phyloP scores from a whole-genome alignment of 768 basidiomycete species.

The Epithele typhae region DNA sequence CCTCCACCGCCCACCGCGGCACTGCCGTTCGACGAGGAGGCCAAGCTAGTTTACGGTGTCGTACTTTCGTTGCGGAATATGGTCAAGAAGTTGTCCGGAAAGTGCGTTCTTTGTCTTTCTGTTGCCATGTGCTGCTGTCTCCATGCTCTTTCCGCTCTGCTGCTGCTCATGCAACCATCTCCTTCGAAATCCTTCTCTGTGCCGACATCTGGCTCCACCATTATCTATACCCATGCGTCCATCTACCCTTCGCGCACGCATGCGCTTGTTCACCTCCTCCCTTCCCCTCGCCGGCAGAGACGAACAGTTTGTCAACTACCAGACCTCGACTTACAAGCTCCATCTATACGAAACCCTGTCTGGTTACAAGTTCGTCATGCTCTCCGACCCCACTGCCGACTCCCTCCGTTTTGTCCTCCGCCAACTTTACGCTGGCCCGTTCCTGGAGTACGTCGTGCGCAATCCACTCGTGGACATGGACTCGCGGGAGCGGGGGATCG shows the following conservation, averaged over 20 bases:
- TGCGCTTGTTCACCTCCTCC: background rate
- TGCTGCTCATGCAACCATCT: no score
- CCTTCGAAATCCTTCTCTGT: no score
- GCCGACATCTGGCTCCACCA: no score
- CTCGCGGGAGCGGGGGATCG: conserved; percentile 78
- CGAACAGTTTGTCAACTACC: conserved; percentile 87
- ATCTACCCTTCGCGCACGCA: background rate
- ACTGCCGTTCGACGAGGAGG: conserved; percentile 94
- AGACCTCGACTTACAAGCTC: conserved; percentile 88
- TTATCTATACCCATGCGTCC: background rate
- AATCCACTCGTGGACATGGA: conserved; percentile 88
- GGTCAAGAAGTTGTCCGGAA: conserved; percentile 89
- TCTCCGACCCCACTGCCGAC: conserved; percentile 83
- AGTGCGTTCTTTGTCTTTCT: conserved; percentile 41
- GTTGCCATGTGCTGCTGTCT: background rate
- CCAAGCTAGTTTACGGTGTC: conserved; percentile 96
- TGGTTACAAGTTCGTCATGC: conserved; percentile 93
- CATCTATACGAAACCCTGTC: conserved; percentile 90
- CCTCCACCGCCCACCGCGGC: conserved; percentile 44
- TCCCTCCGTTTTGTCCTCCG: conserved; percentile 77
- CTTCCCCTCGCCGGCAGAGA: conserved; percentile 46
- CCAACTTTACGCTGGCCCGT: conserved; percentile 92
- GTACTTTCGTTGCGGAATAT: conserved; percentile 88
- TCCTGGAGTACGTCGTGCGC: conserved; percentile 89
- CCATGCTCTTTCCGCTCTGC: background rate